A percentile compares a stretch with the other conserved stretches of the same genome.
Evolutionary conservation across 1,284 basidiomycete genomes (phyloP).

Genomic region (Ustilago bromivora): DNA sequence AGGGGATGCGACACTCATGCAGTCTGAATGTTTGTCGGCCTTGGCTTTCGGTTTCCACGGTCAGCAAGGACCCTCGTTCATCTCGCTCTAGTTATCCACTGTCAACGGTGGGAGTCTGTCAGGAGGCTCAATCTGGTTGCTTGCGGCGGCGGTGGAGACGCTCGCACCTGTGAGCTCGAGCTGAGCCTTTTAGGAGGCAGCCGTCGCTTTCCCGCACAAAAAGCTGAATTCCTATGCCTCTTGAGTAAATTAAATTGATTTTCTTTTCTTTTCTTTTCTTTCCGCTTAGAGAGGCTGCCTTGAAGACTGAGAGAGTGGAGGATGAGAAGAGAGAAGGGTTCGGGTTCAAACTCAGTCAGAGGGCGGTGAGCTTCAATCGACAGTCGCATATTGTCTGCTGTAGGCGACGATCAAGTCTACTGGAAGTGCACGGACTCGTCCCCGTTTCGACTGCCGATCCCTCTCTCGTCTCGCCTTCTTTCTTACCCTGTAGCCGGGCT

Average conservation of each 20-base stretch:
- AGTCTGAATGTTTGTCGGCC: neutral
- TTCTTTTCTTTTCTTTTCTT: too few relatives aligned
- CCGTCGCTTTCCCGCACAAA: neutral
- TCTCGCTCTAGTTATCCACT: neutral
- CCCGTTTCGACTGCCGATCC: constrained; percentile 14
- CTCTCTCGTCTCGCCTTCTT: neutral
- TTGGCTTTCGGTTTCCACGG: neutral
- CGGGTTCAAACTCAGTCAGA: constrained; percentile 6
- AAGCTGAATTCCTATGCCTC: neutral
- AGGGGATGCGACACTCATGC: neutral
- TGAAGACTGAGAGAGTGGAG: constrained; percentile 11
- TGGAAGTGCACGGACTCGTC: constrained; percentile 23
- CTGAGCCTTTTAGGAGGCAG: neutral
- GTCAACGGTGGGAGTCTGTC: neutral
- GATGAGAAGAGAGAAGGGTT: too few relatives aligned
- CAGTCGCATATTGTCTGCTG: constrained; percentile 19
- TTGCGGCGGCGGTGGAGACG: neutral
- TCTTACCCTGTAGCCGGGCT: neutral
- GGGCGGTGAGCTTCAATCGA: constrained; percentile 16
- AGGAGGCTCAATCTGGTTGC: neutral
- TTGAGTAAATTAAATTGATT: neutral
- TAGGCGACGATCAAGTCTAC: constrained; percentile 28
- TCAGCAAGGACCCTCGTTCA: neutral
- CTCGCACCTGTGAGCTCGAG: too few relatives aligned
- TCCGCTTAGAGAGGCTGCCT: neutral